Base-by-base conservation (phyloP, 2,329 filamentous ascomycete genomes). In the Botrytis fragariae region DNA sequence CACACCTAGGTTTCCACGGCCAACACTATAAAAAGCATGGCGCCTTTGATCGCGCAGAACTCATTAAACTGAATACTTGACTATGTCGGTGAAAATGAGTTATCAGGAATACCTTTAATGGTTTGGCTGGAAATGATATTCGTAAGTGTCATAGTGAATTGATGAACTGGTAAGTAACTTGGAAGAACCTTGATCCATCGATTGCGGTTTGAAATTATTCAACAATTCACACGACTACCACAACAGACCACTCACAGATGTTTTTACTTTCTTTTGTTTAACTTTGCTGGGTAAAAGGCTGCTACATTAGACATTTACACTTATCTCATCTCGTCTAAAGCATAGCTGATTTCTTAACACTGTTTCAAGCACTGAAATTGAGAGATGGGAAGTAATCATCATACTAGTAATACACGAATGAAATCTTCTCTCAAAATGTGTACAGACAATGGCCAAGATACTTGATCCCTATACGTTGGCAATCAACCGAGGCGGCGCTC, bases 251-350 rank as follows among this genome's bases (percentile, higher is more conserved):
- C 12, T 51, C n/a, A 54, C 0, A 12, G 12, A n/a, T 54, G n/a
- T 3, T 29, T 29, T 3, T 35, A 35, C 1, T 9, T 54, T n/a
- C 8, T n/a, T 29, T 0, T 7, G n/a, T 7, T 2, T 29, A 29
- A 29, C 14, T 54, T 9, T 18, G n/a, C 25, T 4, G 14, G 1
- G 14, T 57, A n/a, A 18, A 29, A 57, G 3, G 6, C n/a, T 29
- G 25, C 3, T 1, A 29, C 4, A 29, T 29, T n/a, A 29, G n/a
- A 57, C 7, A 29, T 57, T 16, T 57, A 29, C n/a, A 29, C 25
- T n/a, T 57, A 8, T 57, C 29, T 57, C 3, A 3, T 57, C 48
- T 29, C 14, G n/a, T 57, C n/a, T 57, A 14, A 29, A 29, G n/a
- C 3, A 16, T 18, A 8, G 2, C 14, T 18, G 4, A 9, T 29